Percentiles rank a stretch among this genome's conserved stretches.
Evolutionary conservation across 768 basidiomycete genomes (phyloP).

Genomic region (Daedaleopsis sinensis): DNA sequence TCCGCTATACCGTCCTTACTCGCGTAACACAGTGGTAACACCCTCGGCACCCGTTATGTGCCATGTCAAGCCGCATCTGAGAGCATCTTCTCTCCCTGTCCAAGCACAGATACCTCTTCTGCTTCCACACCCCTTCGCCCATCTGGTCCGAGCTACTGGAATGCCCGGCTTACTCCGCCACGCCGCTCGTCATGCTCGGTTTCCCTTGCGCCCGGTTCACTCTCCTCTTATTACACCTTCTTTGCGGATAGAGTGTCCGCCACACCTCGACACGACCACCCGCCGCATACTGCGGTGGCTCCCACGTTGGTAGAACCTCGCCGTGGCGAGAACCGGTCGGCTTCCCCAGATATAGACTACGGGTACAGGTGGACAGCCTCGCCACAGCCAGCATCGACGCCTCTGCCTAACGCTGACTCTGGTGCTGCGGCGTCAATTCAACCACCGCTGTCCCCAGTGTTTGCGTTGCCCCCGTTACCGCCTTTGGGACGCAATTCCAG

Average conservation of each 20-base stretch:
- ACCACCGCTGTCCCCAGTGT: conserved; percentile 14
- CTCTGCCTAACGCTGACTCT: conserved; percentile 6
- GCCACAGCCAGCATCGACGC: conserved; percentile 11
- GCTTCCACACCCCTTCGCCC: conserved; percentile 22
- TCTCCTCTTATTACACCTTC: conserved; percentile 37
- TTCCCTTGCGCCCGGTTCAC: conserved; percentile 1
- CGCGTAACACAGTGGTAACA: conserved; percentile 52
- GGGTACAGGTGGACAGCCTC: conserved; percentile 25
- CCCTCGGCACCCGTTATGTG: conserved; percentile 62
- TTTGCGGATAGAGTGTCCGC: conserved; percentile 39
- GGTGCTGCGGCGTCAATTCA: neutral
- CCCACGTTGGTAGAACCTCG: conserved; percentile 5
- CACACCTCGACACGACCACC: conserved; percentile 40
- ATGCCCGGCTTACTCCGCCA: conserved; percentile 16
- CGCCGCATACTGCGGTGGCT: conserved; percentile 22
- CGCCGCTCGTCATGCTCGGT: conserved; percentile 16
- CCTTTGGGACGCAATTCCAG: conserved; percentile 4
- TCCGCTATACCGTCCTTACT: neutral
- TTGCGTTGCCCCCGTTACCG: conserved; percentile 16
- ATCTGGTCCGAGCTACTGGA: conserved; percentile 33
- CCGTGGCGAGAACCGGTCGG: conserved; percentile 9
- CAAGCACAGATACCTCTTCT: conserved; percentile 37
- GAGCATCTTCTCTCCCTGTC: conserved; percentile 47
- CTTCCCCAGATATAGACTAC: conserved; percentile 17
- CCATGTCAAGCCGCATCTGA: conserved; percentile 62